phyloP scores from a whole-genome alignment of 306 rosid genomes.

The Dryas octopetala region DNA sequence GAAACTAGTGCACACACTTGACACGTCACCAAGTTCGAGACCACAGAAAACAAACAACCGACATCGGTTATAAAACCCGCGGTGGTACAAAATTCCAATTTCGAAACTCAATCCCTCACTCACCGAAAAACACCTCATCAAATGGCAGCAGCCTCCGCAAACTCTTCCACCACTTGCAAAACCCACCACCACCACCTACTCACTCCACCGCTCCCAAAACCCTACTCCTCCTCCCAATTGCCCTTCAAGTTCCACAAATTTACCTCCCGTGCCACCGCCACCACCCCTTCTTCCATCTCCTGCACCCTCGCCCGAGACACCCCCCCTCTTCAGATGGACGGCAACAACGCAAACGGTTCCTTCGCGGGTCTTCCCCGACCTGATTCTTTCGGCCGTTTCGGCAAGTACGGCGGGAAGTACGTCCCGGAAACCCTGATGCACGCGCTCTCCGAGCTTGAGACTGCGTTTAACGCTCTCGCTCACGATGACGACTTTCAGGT shows the following conservation, averaged over 20 bases:
- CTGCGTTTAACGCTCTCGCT: constrained; percentile 68
- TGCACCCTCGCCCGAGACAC: constrained; percentile 54
- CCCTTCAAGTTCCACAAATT: constrained; percentile 34
- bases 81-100: too few species aligned
- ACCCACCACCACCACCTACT: constrained; percentile 19
- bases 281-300: constrained; percentile 37
- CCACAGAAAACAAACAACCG: too few species aligned
- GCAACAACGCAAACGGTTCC: constrained; percentile 31
- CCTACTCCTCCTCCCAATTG: constrained; percentile 39
- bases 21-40: too few species aligned
- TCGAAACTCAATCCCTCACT: too few species aligned
- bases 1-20: too few species aligned
- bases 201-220: constrained; percentile 21
- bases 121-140: not conserved
- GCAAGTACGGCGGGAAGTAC: constrained; percentile 86
- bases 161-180: constrained; percentile 25
- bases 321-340: constrained; percentile 33
- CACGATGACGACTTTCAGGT: constrained; percentile 79
- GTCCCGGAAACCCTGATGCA: constrained; percentile 95
- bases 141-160: constrained; percentile 12
- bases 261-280: constrained; percentile 35
- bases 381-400: constrained; percentile 88
- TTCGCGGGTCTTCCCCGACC: constrained; percentile 45
- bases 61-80: too few species aligned
- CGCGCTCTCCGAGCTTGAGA: constrained; percentile 83